phyloP scores from a whole-genome alignment of 495 filamentous ascomycete genomes.

The Xylaria flabelliformis region DNA sequence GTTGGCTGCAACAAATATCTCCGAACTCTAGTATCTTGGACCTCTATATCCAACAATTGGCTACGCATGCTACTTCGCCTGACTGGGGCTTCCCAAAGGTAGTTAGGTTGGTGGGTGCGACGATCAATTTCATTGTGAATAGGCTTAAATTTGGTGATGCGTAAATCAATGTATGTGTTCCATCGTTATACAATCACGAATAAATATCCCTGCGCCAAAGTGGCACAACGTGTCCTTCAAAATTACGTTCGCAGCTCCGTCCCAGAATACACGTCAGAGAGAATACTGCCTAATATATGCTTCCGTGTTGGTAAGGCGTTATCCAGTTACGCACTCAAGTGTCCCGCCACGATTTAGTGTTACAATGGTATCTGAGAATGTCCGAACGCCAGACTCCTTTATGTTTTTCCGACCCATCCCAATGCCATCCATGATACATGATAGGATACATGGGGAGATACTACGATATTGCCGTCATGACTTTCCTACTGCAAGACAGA shows the following conservation, averaged over 20 bases:
- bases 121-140: background rate
- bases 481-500: background rate
- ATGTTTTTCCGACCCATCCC: background rate
- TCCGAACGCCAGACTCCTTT: constrained; percentile 18
- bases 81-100: too few species aligned
- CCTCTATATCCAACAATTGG: too few species aligned
- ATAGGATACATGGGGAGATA: constrained; percentile 8
- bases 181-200: background rate
- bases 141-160: background rate
- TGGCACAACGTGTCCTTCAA: background rate
- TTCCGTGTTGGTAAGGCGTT: background rate
- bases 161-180: background rate
- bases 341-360: background rate
- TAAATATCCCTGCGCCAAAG: constrained; percentile 2
- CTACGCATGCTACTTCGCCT: too few species aligned
- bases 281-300: background rate
- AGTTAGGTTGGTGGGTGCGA: too few species aligned
- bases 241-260: background rate
- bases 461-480: background rate
- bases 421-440: constrained; percentile 4
- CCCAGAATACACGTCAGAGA: too few species aligned
- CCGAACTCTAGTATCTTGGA: background rate
- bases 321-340: background rate
- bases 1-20: background rate
- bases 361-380: constrained; percentile 3